Evolutionary conservation across 176 grass and related monocot genomes (phyloP).

Genomic region (Melocanna baccifera): DNA sequence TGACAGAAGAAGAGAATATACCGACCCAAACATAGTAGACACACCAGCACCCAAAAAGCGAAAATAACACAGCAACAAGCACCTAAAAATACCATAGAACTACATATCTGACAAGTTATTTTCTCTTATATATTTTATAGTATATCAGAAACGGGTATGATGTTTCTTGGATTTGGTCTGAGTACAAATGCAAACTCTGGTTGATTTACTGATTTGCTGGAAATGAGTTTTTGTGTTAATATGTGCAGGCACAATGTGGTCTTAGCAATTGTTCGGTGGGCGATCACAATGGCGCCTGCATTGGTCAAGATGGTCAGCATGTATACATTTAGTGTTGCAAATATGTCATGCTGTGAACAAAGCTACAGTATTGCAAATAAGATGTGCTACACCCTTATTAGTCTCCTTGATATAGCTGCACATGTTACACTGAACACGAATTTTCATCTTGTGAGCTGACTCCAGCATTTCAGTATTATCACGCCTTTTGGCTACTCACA

Average conservation of each 20-base stretch:
- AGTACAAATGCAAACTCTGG: neutral
- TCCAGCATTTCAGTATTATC: neutral
- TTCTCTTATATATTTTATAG: too few species aligned
- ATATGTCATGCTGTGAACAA: neutral
- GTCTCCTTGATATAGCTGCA: neutral
- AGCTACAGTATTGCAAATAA: neutral
- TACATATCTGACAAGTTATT: too few species aligned
- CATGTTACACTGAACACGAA: neutral
- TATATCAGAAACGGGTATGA: conserved; percentile 65
- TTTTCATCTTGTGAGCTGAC: neutral
- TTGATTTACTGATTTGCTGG: neutral
- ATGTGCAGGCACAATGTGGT: conserved; percentile 66
- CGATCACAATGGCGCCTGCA: conserved; percentile 64
- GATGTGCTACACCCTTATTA: neutral
- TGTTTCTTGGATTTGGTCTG: neutral
- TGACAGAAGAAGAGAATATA: too few species aligned
- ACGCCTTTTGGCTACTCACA: neutral
- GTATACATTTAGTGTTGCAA: neutral
- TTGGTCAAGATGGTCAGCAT: conserved; percentile 88
- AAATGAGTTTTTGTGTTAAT: neutral
- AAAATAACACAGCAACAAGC: too few species aligned
- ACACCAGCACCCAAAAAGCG: too few species aligned
- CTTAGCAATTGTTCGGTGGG: conserved; percentile 79
- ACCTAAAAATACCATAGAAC: too few species aligned
- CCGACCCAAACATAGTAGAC: too few species aligned